These are phyloP conservation scores for Hypomyces rosellus DNA, from an alignment of 2,329 filamentous ascomycete genomes.

Conservation along the genomic window DNA sequence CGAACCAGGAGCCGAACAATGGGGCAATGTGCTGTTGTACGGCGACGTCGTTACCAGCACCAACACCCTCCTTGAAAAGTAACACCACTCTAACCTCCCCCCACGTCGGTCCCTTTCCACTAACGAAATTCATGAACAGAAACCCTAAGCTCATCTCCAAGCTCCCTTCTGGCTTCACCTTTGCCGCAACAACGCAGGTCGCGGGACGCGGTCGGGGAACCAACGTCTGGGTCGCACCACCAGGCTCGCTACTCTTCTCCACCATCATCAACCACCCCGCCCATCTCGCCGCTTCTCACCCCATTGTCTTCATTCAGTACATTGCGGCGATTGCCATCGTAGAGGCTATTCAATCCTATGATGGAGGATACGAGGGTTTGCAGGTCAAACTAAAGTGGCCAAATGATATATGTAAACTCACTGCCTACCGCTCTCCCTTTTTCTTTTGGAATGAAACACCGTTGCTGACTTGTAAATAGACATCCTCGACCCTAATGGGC, in stretches of 20 bases:
- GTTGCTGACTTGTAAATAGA: constrained; percentile 34
- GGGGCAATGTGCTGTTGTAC: constrained; percentile 76
- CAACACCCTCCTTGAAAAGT: constrained; percentile 89
- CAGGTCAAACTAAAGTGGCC: constrained; percentile 94
- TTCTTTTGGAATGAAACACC: too few relatives aligned
- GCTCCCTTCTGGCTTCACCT: constrained; percentile 79
- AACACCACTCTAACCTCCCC: constrained; percentile 15
- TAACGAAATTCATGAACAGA: constrained; percentile 32
- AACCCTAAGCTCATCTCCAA: constrained; percentile 71
- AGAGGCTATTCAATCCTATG: constrained; percentile 75
- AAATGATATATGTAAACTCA: constrained; percentile 73
- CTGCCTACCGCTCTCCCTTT: neutral
- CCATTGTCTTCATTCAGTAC: constrained; percentile 92
- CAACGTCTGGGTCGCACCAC: constrained; percentile 92
- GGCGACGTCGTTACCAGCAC: constrained; percentile 91
- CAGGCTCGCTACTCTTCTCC: constrained; percentile 81
- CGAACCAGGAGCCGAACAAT: constrained; percentile 54
- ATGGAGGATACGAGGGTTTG: constrained; percentile 63
- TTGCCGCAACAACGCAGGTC: constrained; percentile 80
- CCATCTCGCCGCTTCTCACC: constrained; percentile 62
- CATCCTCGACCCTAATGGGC: constrained; percentile 56
- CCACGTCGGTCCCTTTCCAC: neutral
- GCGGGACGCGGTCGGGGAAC: constrained; percentile 81
- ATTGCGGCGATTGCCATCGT: constrained; percentile 83
- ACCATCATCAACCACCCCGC: constrained; percentile 79